A percentile compares a stretch with the other conserved stretches of the same genome.
These are phyloP conservation scores for Sporisorium iseilematis-ciliati DNA, from an alignment of 1,284 basidiomycete genomes.

Conservation along the genomic window DNA sequence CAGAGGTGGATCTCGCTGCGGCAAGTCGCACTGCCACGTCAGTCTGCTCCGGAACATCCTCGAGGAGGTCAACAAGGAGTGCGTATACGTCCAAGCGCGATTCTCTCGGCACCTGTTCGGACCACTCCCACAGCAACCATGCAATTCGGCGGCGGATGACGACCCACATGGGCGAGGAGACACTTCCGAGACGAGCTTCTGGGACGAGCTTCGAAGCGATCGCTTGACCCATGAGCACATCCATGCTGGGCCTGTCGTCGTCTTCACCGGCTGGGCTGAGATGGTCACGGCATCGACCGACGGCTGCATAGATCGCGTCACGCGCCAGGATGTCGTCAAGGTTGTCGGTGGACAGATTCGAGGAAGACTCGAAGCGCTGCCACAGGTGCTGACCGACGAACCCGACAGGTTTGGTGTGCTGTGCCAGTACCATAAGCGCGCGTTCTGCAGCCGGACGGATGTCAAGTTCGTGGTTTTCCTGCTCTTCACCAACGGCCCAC, in stretches of 20 bases:
- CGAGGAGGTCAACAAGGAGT: conserved; percentile 59
- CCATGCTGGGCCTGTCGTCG: conserved; percentile 39
- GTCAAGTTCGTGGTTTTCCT: conserved; percentile 61
- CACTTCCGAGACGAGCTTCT: conserved; percentile 51
- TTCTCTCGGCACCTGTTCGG: conserved; percentile 56
- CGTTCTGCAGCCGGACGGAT: conserved; percentile 66
- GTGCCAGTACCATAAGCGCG: conserved; percentile 58
- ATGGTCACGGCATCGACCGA: conserved; percentile 58
- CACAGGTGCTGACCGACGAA: conserved; percentile 60
- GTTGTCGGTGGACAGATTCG: conserved; percentile 26
- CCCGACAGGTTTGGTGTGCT: conserved; percentile 47
- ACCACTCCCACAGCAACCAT: conserved; percentile 66
- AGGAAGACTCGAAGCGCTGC: conserved; percentile 50
- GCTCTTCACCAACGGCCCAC: conserved; percentile 63
- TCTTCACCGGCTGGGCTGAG: conserved; percentile 47
- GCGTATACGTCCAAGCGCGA: conserved; percentile 55
- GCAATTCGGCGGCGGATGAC: conserved; percentile 61
- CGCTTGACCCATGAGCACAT: conserved; percentile 49
- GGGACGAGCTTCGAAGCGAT: conserved; percentile 55
- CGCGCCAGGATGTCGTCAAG: conserved; percentile 57
- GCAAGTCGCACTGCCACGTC: conserved; percentile 66
- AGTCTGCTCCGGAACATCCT: conserved; percentile 46
- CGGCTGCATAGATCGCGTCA: conserved; percentile 66
- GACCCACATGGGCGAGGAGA: conserved; percentile 54
- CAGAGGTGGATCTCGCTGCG: conserved; percentile 60